These are phyloP conservation scores for Entophlyctis helioformis DNA, from an alignment of 192 early-diverging fungal genomes.

Conservation along the genomic window DNA sequence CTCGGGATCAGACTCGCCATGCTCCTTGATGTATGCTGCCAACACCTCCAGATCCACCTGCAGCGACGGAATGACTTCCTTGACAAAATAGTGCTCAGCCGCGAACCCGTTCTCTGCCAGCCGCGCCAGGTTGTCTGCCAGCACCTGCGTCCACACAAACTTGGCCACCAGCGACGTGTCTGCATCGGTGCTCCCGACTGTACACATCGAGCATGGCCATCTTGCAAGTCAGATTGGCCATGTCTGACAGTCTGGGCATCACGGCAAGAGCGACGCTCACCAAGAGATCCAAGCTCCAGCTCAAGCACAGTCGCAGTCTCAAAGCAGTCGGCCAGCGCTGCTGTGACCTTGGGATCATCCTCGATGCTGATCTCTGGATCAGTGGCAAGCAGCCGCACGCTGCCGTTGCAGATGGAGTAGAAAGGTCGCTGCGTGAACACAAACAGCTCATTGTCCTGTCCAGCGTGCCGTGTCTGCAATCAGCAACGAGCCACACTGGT, in stretches of 20 bases:
- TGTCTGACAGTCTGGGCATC: no score
- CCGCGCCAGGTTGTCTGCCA: constrained; percentile 50
- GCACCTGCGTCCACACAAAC: constrained; percentile 50
- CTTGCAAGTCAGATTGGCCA: not conserved
- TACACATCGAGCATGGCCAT: not conserved
- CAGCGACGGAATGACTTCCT: constrained; percentile 40
- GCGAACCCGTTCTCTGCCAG: constrained; percentile 53
- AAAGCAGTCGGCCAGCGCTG: constrained; percentile 23
- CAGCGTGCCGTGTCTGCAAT: not conserved
- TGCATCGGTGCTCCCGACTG: constrained; percentile 23
- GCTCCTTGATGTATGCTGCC: constrained; percentile 7
- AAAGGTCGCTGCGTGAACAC: constrained; percentile 62
- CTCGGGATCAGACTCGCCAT: no score
- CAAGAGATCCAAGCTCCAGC: constrained; percentile 25
- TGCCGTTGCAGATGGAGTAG: constrained; percentile 45
- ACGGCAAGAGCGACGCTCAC: constrained; percentile 13
- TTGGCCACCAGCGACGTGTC: constrained; percentile 40
- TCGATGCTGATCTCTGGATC: constrained; percentile 2
- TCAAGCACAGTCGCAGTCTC: constrained; percentile 37
- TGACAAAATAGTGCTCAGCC: constrained; percentile 44
- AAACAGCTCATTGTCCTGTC: constrained; percentile 41
- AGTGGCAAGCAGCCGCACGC: constrained; percentile 13
- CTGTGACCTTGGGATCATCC: constrained; percentile 16
- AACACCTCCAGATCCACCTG: constrained; percentile 34
- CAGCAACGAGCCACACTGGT: not conserved